These are phyloP conservation scores for Backusella westeae DNA, from an alignment of 192 early-diverging fungal species.

Conservation along the genomic window DNA sequence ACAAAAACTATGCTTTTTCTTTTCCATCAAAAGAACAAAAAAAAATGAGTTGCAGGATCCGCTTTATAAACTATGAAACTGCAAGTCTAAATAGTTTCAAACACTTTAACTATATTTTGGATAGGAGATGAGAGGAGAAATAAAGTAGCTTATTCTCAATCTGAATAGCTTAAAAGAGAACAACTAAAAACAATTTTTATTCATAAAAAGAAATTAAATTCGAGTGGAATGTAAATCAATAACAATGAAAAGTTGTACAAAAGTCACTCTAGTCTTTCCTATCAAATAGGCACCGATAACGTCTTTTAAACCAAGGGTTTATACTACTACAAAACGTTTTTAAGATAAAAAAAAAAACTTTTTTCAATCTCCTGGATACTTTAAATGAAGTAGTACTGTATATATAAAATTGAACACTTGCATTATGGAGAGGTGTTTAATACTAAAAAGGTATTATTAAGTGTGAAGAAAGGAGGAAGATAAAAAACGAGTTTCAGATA, in stretches of 20 bases:
- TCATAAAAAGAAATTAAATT: background rate
- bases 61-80: background rate
- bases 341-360: background rate
- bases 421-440: background rate
- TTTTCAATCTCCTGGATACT: background rate
- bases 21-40: background rate
- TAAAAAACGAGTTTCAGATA: background rate
- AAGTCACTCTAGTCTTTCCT: background rate
- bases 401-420: background rate
- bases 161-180: background rate
- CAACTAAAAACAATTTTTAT: background rate
- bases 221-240: background rate
- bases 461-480: background rate
- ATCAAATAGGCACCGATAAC: background rate
- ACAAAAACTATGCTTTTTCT: background rate
- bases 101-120: background rate
- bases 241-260: background rate
- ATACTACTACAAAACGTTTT: background rate
- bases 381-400: background rate
- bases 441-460: slow-evolving; percentile 3
- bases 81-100: background rate
- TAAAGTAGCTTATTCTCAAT: background rate
- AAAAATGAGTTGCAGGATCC: background rate
- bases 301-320: background rate
- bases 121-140: background rate